Evolutionary conservation across 768 basidiomycete genomes (phyloP).

Genomic region (Tulasnella sp.): DNA sequence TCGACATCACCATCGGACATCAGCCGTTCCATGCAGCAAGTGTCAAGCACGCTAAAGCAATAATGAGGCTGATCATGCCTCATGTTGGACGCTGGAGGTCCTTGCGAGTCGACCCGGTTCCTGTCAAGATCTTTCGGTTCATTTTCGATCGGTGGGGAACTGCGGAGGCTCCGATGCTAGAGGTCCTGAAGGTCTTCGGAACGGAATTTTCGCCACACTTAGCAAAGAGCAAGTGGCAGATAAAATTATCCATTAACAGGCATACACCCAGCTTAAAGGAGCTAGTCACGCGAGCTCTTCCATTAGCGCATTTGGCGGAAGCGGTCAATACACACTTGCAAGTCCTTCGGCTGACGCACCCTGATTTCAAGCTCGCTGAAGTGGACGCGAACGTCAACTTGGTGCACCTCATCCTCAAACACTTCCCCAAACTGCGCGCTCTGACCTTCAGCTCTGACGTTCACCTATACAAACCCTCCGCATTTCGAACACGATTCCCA

Average conservation of each 20-base stretch:
- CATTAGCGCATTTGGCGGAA: background rate
- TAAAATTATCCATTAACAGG: background rate
- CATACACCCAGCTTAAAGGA: background rate
- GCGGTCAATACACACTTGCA: background rate
- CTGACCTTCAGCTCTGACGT: slow-evolving; percentile 23
- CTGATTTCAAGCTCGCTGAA: background rate
- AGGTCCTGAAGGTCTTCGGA: slow-evolving; percentile 47
- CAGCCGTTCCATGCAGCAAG: background rate
- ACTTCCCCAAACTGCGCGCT: slow-evolving; percentile 19
- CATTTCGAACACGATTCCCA: background rate
- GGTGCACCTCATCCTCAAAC: slow-evolving; percentile 59
- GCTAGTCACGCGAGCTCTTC: background rate
- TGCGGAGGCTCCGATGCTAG: slow-evolving; percentile 41
- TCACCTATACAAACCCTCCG: background rate
- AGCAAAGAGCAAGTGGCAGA: background rate
- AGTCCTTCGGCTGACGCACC: background rate
- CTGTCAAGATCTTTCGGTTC: slow-evolving; percentile 32
- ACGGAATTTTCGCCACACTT: slow-evolving; percentile 35
- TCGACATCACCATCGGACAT: background rate
- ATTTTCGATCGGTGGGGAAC: slow-evolving; percentile 43
- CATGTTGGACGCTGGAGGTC: slow-evolving; percentile 23
- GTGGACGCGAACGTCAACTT: slow-evolving; percentile 62
- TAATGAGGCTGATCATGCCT: background rate
- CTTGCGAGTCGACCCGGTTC: slow-evolving; percentile 18
- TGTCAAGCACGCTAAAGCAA: background rate